Percentiles rank a stretch among this genome's conserved stretches.
Conservation (phyloP, 2,329 filamentous ascomycete genomes). For the Paraconiothyrium brasiliense region DNA sequence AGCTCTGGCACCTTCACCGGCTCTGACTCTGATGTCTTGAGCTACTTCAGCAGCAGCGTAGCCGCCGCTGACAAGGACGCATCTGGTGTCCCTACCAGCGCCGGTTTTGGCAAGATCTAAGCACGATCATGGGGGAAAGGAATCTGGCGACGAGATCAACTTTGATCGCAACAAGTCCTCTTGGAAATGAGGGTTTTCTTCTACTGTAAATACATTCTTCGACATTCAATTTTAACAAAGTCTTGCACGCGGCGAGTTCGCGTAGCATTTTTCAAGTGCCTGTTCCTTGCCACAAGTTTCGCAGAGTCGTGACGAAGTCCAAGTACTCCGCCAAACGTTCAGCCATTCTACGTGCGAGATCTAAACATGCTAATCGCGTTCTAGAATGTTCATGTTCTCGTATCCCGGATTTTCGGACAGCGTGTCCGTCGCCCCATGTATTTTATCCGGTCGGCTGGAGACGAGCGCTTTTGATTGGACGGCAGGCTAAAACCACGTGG, state of each 20-base stretch:
- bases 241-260: constrained; percentile 1
- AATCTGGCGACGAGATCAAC: not conserved
- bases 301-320: not conserved
- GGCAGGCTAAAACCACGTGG: constrained; percentile 14
- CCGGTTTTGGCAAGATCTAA: constrained; percentile 20
- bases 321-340: not conserved
- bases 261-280: not conserved
- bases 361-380: not conserved
- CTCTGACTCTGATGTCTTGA: constrained; percentile 18
- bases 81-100: constrained; percentile 18
- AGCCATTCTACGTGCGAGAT: not conserved
- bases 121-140: not conserved
- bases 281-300: not conserved
- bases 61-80: constrained; percentile 13
- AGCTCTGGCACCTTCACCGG: constrained; percentile 16
- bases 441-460: constrained; percentile 15
- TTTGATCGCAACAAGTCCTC: not conserved
- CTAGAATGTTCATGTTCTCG: constrained; percentile 5
- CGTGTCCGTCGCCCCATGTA: not conserved
- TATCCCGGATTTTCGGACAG: constrained; percentile 13
- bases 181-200: not conserved
- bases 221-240: not conserved
- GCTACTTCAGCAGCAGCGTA: constrained; percentile 14
- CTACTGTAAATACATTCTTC: constrained; percentile 13
- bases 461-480: constrained; percentile 9